Evolutionary conservation across 768 basidiomycete species (phyloP), one percentile per base, ranked within the genome.

Genomic region (Austroboletus festivus): DNA sequence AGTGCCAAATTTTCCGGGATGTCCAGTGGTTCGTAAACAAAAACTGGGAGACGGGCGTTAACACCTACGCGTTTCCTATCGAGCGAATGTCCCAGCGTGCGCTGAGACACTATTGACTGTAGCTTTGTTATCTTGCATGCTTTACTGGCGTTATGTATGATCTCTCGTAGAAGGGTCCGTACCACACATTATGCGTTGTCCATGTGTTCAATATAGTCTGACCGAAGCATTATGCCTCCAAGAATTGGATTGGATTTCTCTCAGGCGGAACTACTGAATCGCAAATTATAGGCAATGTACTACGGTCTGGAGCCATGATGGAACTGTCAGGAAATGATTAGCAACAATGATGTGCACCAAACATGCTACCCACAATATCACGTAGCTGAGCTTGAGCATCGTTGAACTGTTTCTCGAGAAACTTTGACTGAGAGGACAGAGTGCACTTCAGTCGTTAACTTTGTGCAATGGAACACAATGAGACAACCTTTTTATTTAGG

Each of bases 331-430:
- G 20, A 12, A 31, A 43, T 28, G 22, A 38, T 60, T 18, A 65
- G 41, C 38, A 11, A 39, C 8, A 4, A 44, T 23, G 19, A 19
- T 38, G 13, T 28, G 28, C 28, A 12, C 21, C 3, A 20, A 37
- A 19, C 8, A 33, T 23, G 13, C 4, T 71, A 28, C 84, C 48
- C 58, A 91, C 90, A 24, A 93, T 92, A 63, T 93, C 90, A 38
- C 86, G 81, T 44, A 95, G 71, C 62, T 93, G 93, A 19, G 73
- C 72, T 69, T 94, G 90, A 2, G 93, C 91, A 56, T 94, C 92
- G 47, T 85, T 88, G 63, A 87, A 89, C 62, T 95, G 92, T 60
- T 95, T 95, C 68, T 96, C 93, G 3, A 96, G 77, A 65, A 86
- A 95, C 69, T 94, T 94, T 21, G 83, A 77, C 91, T 93, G 50